phyloP scores from a whole-genome alignment of 2,329 filamentous ascomycete genomes.

The Dactylellina cionopaga region DNA sequence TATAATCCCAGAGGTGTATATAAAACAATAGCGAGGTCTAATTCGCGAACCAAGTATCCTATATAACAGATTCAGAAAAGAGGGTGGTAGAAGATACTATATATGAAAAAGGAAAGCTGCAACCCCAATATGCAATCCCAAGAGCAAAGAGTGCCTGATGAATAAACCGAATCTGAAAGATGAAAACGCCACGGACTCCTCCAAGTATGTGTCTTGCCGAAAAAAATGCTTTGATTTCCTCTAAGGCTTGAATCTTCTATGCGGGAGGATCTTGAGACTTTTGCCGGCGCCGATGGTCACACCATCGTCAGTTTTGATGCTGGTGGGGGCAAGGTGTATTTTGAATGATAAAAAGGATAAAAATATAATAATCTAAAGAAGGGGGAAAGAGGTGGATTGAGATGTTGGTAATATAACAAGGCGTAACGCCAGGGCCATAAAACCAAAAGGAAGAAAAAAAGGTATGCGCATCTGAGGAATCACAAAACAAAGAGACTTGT shows the following conservation, averaged over 20 bases:
- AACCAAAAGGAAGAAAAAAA: slow-evolving; percentile 2
- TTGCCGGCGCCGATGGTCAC: slow-evolving; percentile 22
- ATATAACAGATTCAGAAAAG: background rate
- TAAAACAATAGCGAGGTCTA: no score
- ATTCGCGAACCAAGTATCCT: no score
- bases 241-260: slow-evolving; percentile 39
- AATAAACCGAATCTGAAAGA: background rate
- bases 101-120: background rate
- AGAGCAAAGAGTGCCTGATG: slow-evolving; percentile 4
- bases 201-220: slow-evolving; percentile 37
- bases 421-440: no score
- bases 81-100: background rate
- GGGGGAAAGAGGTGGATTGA: no score
- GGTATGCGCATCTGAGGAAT: slow-evolving; percentile 45
- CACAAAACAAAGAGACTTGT: slow-evolving; percentile 39
- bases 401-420: no score
- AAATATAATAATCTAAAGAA: background rate
- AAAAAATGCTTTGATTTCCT: slow-evolving; percentile 24
- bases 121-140: slow-evolving; percentile 14
- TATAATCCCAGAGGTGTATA: no score
- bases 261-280: slow-evolving; percentile 37
- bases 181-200: slow-evolving; percentile 51
- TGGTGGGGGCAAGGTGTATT: background rate
- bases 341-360: background rate
- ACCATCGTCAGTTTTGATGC: no score